Evolutionary conservation across 2,329 filamentous ascomycete genomes (phyloP), one percentile per base, ranked within the genome.

Genomic region (Blastomyces silverae): DNA sequence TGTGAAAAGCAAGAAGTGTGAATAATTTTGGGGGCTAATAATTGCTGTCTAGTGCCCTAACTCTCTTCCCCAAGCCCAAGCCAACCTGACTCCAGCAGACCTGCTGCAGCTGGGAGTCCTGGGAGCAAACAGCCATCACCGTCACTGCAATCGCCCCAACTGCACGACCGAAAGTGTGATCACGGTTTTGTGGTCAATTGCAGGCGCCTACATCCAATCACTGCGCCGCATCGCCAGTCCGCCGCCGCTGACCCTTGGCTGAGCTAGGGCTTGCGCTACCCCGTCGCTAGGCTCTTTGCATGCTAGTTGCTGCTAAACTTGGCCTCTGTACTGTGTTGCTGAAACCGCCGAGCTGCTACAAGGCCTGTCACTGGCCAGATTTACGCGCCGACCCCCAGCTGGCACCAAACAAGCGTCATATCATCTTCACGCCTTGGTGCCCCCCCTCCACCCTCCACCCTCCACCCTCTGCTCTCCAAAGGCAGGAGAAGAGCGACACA

Each of bases 231-330:
- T 28, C n/a, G 20, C 62, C 37, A 7, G 20, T 39, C 46, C 31
- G 20, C 39, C 56, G 25, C 60, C 34, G 55, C 10, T 28, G 6
- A 39, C 22, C 34, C 63, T 52, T 34, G 42, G 55, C 37, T 2
- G 20, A 15, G 39, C 34, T 20, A 55, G 62, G 39, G 25, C 31
- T 58, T 28, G 34, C 52, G 28, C 22, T 8, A 50, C 56, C 46
- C 58, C 56, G 28, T 31, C 22, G 53, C 65, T 59, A 67, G 65
- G 46, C 66, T 64, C n/a, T 34, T 64, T 56, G 2, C n/a, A 61
- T 62, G 20, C 52, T 69, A 67, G 67, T 44, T 57, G 63, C 62
- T 66, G 42, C 67, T 69, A 67, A 63, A 56, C 59, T 64, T 66
- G 58, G 60, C 56, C 53, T 39, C 62, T 58, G 53, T 56, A 31